Percentiles rank a stretch among this genome's conserved stretches.
phyloP scores from a whole-genome alignment of 2,329 filamentous ascomycete species.

The Blastomyces silverae region DNA sequence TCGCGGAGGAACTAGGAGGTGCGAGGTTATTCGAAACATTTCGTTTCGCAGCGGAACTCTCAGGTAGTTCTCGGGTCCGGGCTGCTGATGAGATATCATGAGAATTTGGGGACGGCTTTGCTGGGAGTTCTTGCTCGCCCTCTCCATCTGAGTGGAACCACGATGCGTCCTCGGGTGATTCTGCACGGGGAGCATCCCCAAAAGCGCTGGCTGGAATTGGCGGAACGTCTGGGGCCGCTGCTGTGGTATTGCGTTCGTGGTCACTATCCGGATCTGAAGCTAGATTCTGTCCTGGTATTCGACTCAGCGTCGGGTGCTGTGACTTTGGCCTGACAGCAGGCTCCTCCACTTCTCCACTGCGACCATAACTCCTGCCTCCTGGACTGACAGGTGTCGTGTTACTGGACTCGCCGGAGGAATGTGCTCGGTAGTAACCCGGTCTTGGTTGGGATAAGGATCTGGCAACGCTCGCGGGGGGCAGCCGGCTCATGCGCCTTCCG shows the following conservation, averaged over 20 bases:
- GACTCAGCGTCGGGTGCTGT: slow-evolving; percentile 68
- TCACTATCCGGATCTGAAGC: slow-evolving; percentile 38
- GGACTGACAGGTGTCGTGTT: slow-evolving; percentile 31
- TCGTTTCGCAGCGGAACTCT: slow-evolving; percentile 33
- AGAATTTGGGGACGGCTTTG: slow-evolving; percentile 22
- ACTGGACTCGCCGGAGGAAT: slow-evolving; percentile 54
- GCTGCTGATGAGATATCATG: slow-evolving; percentile 25
- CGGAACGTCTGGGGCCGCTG: slow-evolving; percentile 16
- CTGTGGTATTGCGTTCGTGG: slow-evolving; percentile 22
- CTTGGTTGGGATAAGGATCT: slow-evolving; percentile 72
- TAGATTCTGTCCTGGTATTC: slow-evolving; percentile 48
- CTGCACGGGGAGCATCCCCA: slow-evolving; percentile 26
- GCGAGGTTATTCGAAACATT: slow-evolving; percentile 41
- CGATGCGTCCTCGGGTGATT: slow-evolving; percentile 30
- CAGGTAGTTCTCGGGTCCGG: slow-evolving; percentile 29
- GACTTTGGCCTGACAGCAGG: slow-evolving; percentile 57
- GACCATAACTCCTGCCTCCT: slow-evolving; percentile 32
- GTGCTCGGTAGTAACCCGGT: slow-evolving; percentile 72
- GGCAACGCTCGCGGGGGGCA: slow-evolving; percentile 75
- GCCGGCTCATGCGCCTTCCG: slow-evolving; percentile 72
- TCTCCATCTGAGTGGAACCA: slow-evolving; percentile 17
- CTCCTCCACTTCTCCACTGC: slow-evolving; percentile 37
- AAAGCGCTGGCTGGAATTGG: slow-evolving; percentile 21
- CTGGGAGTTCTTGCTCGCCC: slow-evolving; percentile 12
- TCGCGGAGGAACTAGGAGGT: slow-evolving; percentile 42